Base-by-base conservation (phyloP, 2,329 filamentous ascomycete genomes). In the Colletotrichum navitas region DNA sequence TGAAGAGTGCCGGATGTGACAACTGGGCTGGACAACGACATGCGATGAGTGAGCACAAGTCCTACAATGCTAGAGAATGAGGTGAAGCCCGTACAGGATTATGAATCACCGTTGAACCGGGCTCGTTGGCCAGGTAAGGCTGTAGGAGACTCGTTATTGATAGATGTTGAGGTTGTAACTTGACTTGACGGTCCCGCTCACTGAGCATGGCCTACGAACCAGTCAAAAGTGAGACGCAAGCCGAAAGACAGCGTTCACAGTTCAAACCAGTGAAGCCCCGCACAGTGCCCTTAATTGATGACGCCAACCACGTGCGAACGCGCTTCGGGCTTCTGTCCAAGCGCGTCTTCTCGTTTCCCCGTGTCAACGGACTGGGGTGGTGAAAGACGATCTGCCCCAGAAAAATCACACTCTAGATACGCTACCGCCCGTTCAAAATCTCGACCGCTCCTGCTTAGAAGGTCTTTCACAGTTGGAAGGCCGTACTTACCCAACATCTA, bases 241-340 rank as follows among this genome's bases (percentile, higher is more conserved):
- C 60, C 59, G 60, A 61, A 64, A 71, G 58, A 60, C 66, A 60
- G 60, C 54, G 12, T 11, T 26, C 18, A 72, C 69, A 39, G 69
- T 72, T n/a, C 10, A 14, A 43, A 11, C 10, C 3, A 18, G 34
- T 3, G 36, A 32, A 24, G 52, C 11, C 5, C 1, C 18, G 39
- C 54, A 71, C 65, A 21, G 69, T 62, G 26, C 26, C 32, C 11
- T 69, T 69, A 69, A 72, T 72, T 69, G 60, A 72, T 69, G 69
- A 72, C 69, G 65, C 65, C 52, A 71, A 59, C 65, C 68, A 71
- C 68, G 68, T 71, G 68, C 68, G 45, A 60, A 71, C 68, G 69
- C 69, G 69, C 65, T 55, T 41, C 60, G 69, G 58, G 43, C 18
- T 41, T 39, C 68, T 47, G 51, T 62, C 56, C 41, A 71, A 72